phyloP scores from a whole-genome alignment of 129 eudicot species.

The Smallanthus sonchifolius region DNA sequence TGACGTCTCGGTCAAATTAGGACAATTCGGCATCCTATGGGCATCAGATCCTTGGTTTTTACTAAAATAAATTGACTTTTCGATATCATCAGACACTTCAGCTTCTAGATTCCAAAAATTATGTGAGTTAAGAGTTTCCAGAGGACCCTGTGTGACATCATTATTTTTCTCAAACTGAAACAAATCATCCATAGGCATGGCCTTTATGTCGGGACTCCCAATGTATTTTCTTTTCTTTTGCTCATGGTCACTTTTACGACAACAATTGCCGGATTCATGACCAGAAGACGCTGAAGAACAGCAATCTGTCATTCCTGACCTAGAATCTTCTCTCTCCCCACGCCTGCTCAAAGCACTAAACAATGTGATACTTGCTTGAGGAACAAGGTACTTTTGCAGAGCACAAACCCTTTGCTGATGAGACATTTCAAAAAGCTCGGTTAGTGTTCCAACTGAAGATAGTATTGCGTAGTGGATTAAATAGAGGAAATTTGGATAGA shows the following conservation, averaged over 20 bases:
- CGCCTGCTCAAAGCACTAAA: slow-evolving; percentile 51
- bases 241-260: slow-evolving; percentile 34
- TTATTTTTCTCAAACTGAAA: too few species aligned
- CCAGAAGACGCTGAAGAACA: slow-evolving; percentile 83
- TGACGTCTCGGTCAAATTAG: too few species aligned
- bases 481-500: slow-evolving; percentile 66
- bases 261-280: slow-evolving; percentile 52
- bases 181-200: slow-evolving; percentile 6
- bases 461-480: slow-evolving; percentile 87
- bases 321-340: slow-evolving; percentile 82
- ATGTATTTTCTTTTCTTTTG: slow-evolving; percentile 47
- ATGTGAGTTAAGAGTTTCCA: slow-evolving; percentile 28
- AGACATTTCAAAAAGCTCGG: slow-evolving; percentile 58
- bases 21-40: too few species aligned
- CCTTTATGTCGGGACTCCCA: slow-evolving; percentile 21
- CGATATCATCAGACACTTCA: slow-evolving; percentile 31
- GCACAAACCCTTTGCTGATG: slow-evolving; percentile 44
- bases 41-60: too few species aligned
- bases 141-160: neutral
- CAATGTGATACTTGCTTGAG: slow-evolving; percentile 64
- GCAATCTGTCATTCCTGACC: slow-evolving; percentile 80
- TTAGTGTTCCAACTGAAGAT: slow-evolving; percentile 54
- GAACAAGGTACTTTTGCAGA: slow-evolving; percentile 52
- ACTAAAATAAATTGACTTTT: neutral
- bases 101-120: slow-evolving; percentile 34